A percentile compares a stretch with the other conserved stretches of the same genome.
Conservation (phyloP, 2,329 filamentous ascomycete species). For the Colletotrichum sp. region DNA sequence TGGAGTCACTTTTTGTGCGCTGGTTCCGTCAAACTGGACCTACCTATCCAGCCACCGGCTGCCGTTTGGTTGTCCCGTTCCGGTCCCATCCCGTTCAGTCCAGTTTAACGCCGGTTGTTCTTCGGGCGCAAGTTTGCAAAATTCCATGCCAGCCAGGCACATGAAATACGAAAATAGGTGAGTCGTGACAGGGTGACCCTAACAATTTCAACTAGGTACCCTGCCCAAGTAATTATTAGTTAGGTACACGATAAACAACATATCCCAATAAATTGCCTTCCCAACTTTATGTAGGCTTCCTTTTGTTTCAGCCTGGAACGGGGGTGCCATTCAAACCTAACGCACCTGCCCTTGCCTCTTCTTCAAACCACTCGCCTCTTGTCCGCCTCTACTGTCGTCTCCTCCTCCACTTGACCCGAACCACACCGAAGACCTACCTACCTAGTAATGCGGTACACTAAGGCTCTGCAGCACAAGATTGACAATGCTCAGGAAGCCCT, state of each 20-base stretch:
- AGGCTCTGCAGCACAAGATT: constrained; percentile 84
- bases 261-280: background rate
- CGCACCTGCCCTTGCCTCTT: background rate
- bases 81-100: background rate
- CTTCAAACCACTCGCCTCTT: background rate
- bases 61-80: background rate
- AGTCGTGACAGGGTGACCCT: background rate
- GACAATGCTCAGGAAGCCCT: constrained; percentile 89
- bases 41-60: background rate
- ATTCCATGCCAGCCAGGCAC: background rate
- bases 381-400: background rate
- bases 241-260: background rate
- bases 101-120: background rate
- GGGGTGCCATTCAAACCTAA: background rate
- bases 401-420: background rate
- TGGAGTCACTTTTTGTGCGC: background rate
- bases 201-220: background rate
- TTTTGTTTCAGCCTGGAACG: background rate
- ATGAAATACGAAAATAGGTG: background rate
- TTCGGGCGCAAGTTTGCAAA: background rate
- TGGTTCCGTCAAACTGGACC: background rate
- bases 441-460: constrained; percentile 68
- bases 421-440: background rate
- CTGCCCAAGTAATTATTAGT: background rate
- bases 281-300: background rate